phyloP scores from a whole-genome alignment of 2,329 filamentous ascomycete species.

The Cladophialophora chaetospira region DNA sequence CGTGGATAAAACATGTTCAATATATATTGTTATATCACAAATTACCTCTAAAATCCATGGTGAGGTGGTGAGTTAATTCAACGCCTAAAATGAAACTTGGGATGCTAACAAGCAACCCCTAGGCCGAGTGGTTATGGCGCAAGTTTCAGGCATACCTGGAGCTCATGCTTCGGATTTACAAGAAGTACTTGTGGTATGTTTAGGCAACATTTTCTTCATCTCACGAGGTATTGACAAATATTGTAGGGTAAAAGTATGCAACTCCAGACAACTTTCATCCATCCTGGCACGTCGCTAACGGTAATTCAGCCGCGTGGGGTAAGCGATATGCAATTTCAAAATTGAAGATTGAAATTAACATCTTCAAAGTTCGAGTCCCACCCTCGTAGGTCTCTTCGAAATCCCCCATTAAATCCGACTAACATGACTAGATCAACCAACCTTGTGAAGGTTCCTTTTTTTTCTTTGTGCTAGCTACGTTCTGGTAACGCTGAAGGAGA shows the following conservation, averaged over 20 bases:
- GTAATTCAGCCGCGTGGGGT: conserved; percentile 11
- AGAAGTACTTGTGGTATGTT: conserved; percentile 7
- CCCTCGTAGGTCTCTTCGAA: neutral
- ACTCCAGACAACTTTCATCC: no score
- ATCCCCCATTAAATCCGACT: neutral
- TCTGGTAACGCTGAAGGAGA: no score
- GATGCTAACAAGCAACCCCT: neutral
- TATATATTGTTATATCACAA: neutral
- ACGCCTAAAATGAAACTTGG: conserved; percentile 1
- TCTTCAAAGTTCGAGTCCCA: conserved; percentile 3
- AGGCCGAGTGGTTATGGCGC: conserved; percentile 9
- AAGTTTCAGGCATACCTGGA: conserved; percentile 10
- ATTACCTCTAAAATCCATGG: neutral
- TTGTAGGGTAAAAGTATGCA: no score
- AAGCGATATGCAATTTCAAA: neutral
- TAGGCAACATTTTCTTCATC: no score
- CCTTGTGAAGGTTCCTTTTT: no score
- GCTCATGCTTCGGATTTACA: conserved; percentile 1
- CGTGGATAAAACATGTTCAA: neutral
- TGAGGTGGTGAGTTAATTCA: conserved; percentile 2
- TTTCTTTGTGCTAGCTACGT: no score
- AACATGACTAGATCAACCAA: no score
- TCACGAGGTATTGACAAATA: no score
- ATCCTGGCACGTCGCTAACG: no score
- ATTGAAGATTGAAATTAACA: no score